Base-by-base conservation (phyloP, 495 filamentous ascomycete genomes). In the Penicillium longicatenatum region DNA sequence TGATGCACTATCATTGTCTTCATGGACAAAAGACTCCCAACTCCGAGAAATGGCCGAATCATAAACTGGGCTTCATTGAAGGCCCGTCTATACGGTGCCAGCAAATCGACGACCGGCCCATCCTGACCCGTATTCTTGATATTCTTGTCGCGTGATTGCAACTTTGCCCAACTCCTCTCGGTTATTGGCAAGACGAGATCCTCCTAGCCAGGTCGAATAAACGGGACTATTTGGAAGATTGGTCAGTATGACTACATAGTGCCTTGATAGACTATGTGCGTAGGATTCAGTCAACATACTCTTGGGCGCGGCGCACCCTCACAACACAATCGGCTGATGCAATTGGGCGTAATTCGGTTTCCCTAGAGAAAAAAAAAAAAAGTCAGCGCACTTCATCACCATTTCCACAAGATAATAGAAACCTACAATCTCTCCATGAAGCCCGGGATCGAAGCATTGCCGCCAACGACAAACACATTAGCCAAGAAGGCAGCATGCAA, bases 381-480 rank as follows among this genome's bases (percentile, higher is more conserved):
- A 37, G 26, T 58, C 20, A 46, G 26, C 19, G 33, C 20, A n/a
- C 24, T 37, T 48, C 12, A 8, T 35, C n/a, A 6, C 45, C 24
- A 16, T 9, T 37, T 1, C 6, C 26, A 10, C 6, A 19, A 42
- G 37, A 54, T 42, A 14, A 9, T 4, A 7, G 45, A n/a, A 55
- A 59, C 78, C 52, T 75, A 87, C 72, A 99, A 69, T 63, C 95
- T 80, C 62, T 90, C 83, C 69, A 92, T 83, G 60, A 97, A 96
- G 0, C 92, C 92, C 6, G 86, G 80, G 20, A 97, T 83, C 41
- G 86, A 75, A 1, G 86, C 76, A 72, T 93, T 98, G 7, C 94
- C 95, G 1, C 94, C 95, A 3, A 96, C 89, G 8, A 96, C 86
- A 14, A 97, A 68, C 30, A 97, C 86, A 62, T 99, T 98, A 9